Evolutionary conservation across 2,329 filamentous ascomycete species (phyloP).

Genomic region (Diplodia scrobiculata): DNA sequence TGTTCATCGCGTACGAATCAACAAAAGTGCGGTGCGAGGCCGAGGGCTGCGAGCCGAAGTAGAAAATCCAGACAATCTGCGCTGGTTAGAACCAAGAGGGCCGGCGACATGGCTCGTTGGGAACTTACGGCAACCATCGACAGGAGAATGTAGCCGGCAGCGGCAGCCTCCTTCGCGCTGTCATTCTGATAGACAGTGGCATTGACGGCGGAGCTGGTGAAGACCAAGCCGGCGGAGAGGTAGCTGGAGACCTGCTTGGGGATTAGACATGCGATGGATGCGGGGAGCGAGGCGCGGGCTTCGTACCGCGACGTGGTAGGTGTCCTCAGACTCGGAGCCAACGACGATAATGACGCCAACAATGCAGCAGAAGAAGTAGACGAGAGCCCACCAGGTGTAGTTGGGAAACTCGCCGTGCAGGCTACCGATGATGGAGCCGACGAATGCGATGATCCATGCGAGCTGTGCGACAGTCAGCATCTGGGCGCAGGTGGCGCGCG

Average conservation of each 20-base stretch:
- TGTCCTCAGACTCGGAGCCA: constrained; percentile 78
- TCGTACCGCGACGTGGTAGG: constrained; percentile 80
- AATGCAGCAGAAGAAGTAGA: constrained; percentile 83
- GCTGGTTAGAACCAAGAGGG: constrained; percentile 34
- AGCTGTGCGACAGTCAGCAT: constrained; percentile 60
- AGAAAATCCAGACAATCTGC: constrained; percentile 97
- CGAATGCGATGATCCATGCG: constrained; percentile 91
- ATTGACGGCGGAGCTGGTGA: constrained; percentile 85
- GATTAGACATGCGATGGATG: constrained; percentile 31
- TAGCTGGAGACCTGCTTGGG: constrained; percentile 73
- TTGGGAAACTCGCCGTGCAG: constrained; percentile 67
- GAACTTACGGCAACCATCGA: constrained; percentile 84
- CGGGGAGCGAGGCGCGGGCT: not conserved
- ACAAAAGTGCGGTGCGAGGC: constrained; percentile 86
- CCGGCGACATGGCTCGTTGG: constrained; percentile 19
- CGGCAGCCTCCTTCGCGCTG: constrained; percentile 77
- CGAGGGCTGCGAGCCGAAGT: constrained; percentile 91
- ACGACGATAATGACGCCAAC: constrained; percentile 78
- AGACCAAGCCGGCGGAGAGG: constrained; percentile 76
- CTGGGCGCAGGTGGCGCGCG: constrained; percentile 28
- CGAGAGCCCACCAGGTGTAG: constrained; percentile 88
- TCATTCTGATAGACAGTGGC: constrained; percentile 75
- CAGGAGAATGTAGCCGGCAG: constrained; percentile 88
- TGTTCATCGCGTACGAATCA: constrained; percentile 92
- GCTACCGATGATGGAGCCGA: constrained; percentile 76